Percentiles rank a stretch among this genome's conserved stretches.
These are phyloP conservation scores for Brettanomyces anomalus DNA, from an alignment of 805 yeast species.

Conservation along the genomic window DNA sequence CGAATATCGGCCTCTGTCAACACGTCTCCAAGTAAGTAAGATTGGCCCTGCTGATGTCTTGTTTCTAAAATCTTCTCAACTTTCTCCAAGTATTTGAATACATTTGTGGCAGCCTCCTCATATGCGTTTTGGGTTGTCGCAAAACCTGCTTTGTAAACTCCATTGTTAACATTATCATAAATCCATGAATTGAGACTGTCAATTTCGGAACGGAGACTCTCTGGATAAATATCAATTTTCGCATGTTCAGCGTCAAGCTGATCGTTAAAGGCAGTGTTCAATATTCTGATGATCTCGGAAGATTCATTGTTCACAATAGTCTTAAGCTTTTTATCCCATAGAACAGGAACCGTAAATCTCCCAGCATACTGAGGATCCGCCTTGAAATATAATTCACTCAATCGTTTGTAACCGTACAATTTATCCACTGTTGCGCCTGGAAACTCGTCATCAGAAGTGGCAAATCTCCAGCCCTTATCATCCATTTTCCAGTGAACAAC, in stretches of 20 bases:
- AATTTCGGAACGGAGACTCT: conserved; percentile 40
- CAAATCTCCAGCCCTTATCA: conserved; percentile 82
- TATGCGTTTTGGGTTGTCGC: conserved; percentile 79
- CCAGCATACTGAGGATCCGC: conserved; percentile 72
- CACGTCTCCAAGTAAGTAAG: conserved; percentile 48
- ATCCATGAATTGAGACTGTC: conserved; percentile 78
- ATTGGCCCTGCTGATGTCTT: conserved; percentile 27
- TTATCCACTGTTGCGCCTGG: conserved; percentile 47
- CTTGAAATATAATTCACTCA: conserved; percentile 66
- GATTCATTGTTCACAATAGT: conserved; percentile 92
- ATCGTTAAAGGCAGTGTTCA: conserved; percentile 67
- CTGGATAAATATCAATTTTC: conserved; percentile 55
- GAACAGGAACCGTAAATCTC: conserved; percentile 84
- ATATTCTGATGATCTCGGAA: conserved; percentile 78
- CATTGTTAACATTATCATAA: conserved; percentile 80
- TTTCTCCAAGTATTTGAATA: conserved; percentile 62
- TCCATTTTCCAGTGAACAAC: conserved; percentile 93
- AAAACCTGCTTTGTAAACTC: conserved; percentile 90
- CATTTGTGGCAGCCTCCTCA: conserved; percentile 51
- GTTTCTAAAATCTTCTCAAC: conserved; percentile 52
- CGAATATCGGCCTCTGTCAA: conserved; percentile 90
- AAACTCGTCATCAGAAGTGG: conserved; percentile 25
- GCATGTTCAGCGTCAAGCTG: conserved; percentile 40
- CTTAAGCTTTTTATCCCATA: conserved; percentile 78
- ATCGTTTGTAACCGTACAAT: conserved; percentile 45